Evolutionary conservation across 1,139 yeast genomes (phyloP), one percentile per base, ranked within the genome.

Genomic region (Pichia sp.): DNA sequence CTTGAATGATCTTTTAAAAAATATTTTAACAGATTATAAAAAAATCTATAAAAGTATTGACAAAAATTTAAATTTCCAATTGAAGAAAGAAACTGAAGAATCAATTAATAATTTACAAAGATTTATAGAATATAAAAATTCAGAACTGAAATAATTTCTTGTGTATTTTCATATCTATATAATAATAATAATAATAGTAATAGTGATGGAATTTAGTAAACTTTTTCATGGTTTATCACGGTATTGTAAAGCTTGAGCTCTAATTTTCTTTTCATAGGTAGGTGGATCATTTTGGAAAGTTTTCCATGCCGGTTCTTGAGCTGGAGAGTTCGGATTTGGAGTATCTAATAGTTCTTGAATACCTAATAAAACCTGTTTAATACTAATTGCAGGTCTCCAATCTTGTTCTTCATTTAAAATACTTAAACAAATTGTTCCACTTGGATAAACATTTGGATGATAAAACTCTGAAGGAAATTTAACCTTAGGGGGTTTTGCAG

Each of bases 341-440:
- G 83, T 78, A 63, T 87, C 89, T 58, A 95, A 75, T 53, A 95
- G 75, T 67, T 91, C 97, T 69, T 95, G 99, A 51, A 95, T 84
- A 11, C 99, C 99, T 59, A 90, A 73, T 5, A 87, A 83, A 54
- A 95, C 85, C 67, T 93, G 96, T 66, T 89, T 90, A 62, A 95
- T 72, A 18, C 96, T 89, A 59, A 93, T 85, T 11, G 97, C 96
- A 1, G 99, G 99, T 65, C 96, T 81, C 99, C 99, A 95, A 67
- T 89, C 99, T 68, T 91, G 96, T 50, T 86, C 95, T 68, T 93
- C 99, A 67, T 93, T 95, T 66, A 93, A 75, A 55, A 95, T 93
- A 51, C 95, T 85, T 48, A 93, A 77, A 70, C 99, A 93, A 42
- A 93, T 84, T 1, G 98, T 93, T 1, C 99, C 99, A 56, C 96